A percentile compares a stretch with the other conserved stretches of the same genome.
Conservation (phyloP, 257 asterid genomes). For the Echites panduratus region DNA sequence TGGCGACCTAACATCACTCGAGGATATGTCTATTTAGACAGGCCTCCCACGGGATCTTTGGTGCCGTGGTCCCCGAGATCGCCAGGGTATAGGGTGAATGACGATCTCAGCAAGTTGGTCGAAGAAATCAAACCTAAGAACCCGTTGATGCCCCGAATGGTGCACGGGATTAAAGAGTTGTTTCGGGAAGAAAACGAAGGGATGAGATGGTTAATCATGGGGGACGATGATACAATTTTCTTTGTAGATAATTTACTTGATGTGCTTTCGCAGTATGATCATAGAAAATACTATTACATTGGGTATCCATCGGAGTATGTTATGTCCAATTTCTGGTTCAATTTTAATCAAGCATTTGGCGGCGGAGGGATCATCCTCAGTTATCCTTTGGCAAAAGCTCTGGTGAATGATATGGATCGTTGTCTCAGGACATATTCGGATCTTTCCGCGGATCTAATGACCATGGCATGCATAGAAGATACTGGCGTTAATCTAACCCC, state of each 20-base stretch:
- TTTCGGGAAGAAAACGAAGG: constrained; percentile 32
- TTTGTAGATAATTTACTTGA: constrained; percentile 59
- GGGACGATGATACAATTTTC: constrained; percentile 65
- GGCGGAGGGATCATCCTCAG: constrained; percentile 72
- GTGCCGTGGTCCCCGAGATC: constrained; percentile 23
- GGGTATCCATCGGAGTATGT: constrained; percentile 58
- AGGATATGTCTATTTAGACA: constrained; percentile 26
- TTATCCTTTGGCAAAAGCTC: constrained; percentile 47
- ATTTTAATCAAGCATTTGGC: constrained; percentile 57
- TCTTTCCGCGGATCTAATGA: constrained; percentile 42
- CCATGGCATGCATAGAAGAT: constrained; percentile 64
- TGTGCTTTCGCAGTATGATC: constrained; percentile 40
- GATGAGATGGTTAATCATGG: constrained; percentile 64
- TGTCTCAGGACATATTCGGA: constrained; percentile 43
- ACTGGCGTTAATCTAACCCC: constrained; percentile 52
- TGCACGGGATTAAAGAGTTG: constrained; percentile 53
- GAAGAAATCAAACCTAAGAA: constrained; percentile 23
- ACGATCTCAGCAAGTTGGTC: constrained; percentile 21
- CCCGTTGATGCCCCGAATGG: constrained; percentile 45
- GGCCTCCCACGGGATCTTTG: constrained; percentile 13
- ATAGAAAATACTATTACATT: constrained; percentile 44
- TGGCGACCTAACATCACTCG: constrained; percentile 27
- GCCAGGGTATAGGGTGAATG: constrained; percentile 22
- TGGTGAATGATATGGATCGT: constrained; percentile 35
- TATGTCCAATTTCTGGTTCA: constrained; percentile 44